A percentile compares a stretch with the other conserved stretches of the same genome.
These are phyloP conservation scores for Rhodotorula toruloides DNA, from an alignment of 768 basidiomycete species.

Conservation along the genomic window DNA sequence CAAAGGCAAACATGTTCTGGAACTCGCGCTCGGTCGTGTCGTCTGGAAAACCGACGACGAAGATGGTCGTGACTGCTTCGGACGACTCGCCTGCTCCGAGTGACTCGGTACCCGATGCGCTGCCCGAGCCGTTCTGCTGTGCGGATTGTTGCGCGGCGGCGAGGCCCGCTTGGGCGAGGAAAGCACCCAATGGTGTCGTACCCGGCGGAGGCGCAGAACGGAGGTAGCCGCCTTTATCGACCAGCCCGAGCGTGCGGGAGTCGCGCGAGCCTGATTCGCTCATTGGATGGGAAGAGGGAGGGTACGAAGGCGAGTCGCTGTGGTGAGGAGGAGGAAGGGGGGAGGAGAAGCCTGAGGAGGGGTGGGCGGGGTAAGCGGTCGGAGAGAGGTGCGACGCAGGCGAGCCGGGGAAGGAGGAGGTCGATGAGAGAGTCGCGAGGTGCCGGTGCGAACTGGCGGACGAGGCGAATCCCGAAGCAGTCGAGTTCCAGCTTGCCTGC, in stretches of 20 bases:
- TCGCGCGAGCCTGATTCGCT: background rate
- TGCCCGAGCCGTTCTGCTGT: no score
- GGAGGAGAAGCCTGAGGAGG: background rate
- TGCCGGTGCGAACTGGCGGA: background rate
- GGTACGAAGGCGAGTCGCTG: background rate
- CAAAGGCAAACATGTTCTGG: constrained; percentile 98
- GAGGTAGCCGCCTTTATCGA: constrained; percentile 1
- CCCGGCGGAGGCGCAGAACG: no score
- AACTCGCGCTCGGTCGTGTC: constrained; percentile 99
- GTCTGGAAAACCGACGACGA: constrained; percentile 97
- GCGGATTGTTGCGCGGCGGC: no score
- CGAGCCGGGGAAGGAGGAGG: background rate
- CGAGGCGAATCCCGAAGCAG: background rate
- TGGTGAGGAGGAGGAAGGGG: background rate
- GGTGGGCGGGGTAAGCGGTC: background rate
- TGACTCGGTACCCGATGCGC: background rate
- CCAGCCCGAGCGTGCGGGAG: background rate
- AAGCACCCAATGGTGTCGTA: no score
- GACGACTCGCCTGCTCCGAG: background rate
- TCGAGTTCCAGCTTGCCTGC: constrained; percentile 27
- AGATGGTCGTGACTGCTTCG: constrained; percentile 48
- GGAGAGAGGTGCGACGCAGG: background rate
- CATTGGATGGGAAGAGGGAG: background rate
- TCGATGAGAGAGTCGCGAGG: background rate
- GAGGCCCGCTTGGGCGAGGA: no score